Evolutionary conservation across 345 rosid genomes (phyloP).

Genomic region (Sisymbrium altissimum): DNA sequence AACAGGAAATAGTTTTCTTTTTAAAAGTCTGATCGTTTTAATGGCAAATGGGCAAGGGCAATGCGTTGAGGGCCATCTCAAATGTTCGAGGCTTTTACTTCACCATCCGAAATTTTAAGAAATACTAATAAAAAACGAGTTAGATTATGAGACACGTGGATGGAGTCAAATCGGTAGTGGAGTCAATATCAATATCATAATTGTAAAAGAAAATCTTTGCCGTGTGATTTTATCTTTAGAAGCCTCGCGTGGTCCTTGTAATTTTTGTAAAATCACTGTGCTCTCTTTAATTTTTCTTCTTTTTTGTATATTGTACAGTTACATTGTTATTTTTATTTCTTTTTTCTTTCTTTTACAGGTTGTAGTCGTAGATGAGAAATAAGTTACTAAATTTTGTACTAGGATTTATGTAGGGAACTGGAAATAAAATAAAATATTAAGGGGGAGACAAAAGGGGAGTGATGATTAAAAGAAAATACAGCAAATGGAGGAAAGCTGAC

Average conservation of each 20-base stretch:
- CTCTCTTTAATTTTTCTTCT: not conserved
- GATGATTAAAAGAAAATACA: slow-evolving; percentile 31
- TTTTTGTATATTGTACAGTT: not conserved
- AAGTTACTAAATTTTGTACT: slow-evolving; percentile 20
- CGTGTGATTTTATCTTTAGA: slow-evolving; percentile 32
- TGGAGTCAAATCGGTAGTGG: slow-evolving; percentile 23
- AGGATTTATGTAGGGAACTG: slow-evolving; percentile 3
- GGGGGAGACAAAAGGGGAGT: slow-evolving; percentile 30
- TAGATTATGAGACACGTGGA: slow-evolving; percentile 12
- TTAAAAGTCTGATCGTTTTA: not conserved
- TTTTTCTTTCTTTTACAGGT: not conserved
- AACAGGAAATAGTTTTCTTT: not conserved
- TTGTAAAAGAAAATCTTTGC: slow-evolving; percentile 34
- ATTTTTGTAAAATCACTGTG: not conserved
- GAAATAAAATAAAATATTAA: not conserved
- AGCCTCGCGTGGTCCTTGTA: slow-evolving; percentile 19
- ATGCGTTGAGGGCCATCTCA: slow-evolving; percentile 6
- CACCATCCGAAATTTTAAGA: not conserved
- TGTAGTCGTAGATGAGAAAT: slow-evolving; percentile 6
- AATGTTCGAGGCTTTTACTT: slow-evolving; percentile 13
- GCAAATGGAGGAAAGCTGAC: slow-evolving; percentile 28
- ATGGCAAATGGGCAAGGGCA: slow-evolving; percentile 6
- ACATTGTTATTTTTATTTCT: not conserved
- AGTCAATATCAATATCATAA: slow-evolving; percentile 37
- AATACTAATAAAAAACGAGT: not conserved